These are phyloP conservation scores for Cytospora piceae DNA, from an alignment of 2,329 filamentous ascomycete genomes.

Conservation along the genomic window DNA sequence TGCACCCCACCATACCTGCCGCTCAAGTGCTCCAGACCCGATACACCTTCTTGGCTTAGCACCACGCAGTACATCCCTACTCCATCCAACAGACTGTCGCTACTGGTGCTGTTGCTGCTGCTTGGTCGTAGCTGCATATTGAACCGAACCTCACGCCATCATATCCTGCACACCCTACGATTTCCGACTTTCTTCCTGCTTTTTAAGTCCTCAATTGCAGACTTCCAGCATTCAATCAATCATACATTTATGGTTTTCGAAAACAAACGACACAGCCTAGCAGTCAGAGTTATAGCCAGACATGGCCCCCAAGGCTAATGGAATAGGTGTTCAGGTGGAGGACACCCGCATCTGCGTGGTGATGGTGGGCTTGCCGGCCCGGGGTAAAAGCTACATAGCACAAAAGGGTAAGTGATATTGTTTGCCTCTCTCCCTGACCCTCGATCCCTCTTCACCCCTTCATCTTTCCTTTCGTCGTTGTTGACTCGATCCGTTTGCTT, in stretches of 20 bases:
- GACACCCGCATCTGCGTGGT: constrained; percentile 97
- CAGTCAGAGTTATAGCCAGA: constrained; percentile 30
- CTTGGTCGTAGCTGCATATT: constrained; percentile 6
- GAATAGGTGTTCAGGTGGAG: constrained; percentile 82
- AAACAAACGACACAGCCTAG: constrained; percentile 5
- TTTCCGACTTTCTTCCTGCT: constrained; percentile 15
- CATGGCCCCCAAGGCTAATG: constrained; percentile 61
- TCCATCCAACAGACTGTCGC: constrained; percentile 1
- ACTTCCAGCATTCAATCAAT: constrained; percentile 9
- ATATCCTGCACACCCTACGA: constrained; percentile 21
- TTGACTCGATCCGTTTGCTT: constrained; percentile 20
- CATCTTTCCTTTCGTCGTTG: not conserved
- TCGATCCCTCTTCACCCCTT: not conserved
- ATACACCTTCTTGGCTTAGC: constrained; percentile 9
- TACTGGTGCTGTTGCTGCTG: constrained; percentile 3
- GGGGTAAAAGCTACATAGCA: constrained; percentile 96
- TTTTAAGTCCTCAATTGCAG: constrained; percentile 11
- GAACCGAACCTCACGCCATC: constrained; percentile 23
- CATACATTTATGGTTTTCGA: constrained; percentile 23
- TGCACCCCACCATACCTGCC: not conserved
- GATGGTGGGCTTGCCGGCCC: constrained; percentile 95
- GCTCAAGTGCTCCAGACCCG: not conserved
- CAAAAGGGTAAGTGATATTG: constrained; percentile 74
- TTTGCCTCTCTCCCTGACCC: not conserved
- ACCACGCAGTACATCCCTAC: not conserved